Evolutionary conservation across 192 early-diverging fungal species (phyloP).

Genomic region (Thoreauomyces humboldtii): DNA sequence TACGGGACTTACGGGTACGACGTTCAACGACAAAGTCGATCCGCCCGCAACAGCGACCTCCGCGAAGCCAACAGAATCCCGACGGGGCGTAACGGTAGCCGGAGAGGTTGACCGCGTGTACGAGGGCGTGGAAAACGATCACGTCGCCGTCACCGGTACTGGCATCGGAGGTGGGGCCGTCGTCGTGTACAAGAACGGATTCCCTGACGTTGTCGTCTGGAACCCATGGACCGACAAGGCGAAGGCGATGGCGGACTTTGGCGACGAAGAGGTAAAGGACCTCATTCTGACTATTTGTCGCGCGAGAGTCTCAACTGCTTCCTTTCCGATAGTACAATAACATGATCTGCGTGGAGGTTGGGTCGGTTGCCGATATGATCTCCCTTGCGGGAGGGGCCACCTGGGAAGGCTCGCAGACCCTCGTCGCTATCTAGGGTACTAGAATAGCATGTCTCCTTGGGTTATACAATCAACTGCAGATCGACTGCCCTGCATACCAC

Average conservation of each 20-base stretch:
- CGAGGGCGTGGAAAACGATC: constrained; percentile 52
- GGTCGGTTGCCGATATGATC: constrained; percentile 63
- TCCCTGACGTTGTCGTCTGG: constrained; percentile 76
- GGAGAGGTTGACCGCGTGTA: constrained; percentile 88
- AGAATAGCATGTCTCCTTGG: too few relatives aligned
- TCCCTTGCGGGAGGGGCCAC: constrained; percentile 61
- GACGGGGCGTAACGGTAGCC: constrained; percentile 56
- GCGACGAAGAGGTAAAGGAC: constrained; percentile 59
- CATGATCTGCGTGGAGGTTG: constrained; percentile 86
- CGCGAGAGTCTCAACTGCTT: too few relatives aligned
- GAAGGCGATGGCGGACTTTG: constrained; percentile 85
- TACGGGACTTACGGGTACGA: constrained; percentile 57
- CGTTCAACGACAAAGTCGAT: constrained; percentile 73
- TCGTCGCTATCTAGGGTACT: too few relatives aligned
- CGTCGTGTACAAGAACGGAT: constrained; percentile 22
- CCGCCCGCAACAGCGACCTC: constrained; percentile 23
- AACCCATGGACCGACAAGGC: constrained; percentile 95
- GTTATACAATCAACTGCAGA: too few relatives aligned
- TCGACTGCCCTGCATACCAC: too few relatives aligned
- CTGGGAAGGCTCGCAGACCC: constrained; percentile 72
- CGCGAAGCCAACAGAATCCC: not conserved
- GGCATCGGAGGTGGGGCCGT: constrained; percentile 25
- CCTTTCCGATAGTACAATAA: constrained; percentile 57
- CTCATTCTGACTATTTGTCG: too few relatives aligned
- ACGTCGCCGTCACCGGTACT: constrained; percentile 16